phyloP scores from a whole-genome alignment of 164 flowering plant species.

The Nymphaea colorata region DNA sequence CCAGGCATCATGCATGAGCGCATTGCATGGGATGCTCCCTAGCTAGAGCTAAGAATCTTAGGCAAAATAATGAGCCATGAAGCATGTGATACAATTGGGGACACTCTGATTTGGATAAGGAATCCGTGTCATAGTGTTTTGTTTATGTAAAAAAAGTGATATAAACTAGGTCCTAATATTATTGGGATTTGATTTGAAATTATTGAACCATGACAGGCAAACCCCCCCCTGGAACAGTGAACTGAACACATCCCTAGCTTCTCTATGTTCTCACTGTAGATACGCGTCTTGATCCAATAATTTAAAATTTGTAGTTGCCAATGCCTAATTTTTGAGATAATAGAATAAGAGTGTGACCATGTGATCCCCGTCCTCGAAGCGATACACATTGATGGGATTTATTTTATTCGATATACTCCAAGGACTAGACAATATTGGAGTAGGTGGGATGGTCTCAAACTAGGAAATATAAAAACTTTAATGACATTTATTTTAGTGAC shows the following conservation, averaged over 20 bases:
- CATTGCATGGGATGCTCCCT: neutral
- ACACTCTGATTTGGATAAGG: neutral
- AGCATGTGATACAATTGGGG: neutral
- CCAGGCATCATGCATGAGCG: neutral
- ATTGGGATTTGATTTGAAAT: neutral
- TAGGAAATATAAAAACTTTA: slow-evolving; percentile 1
- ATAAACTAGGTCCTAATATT: neutral
- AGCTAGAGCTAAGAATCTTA: neutral
- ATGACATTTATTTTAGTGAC: neutral
- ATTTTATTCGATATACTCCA: neutral
- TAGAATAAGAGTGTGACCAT: slow-evolving; percentile 7
- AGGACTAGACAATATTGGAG: neutral
- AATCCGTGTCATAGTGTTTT: neutral
- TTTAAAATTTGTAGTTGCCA: slow-evolving; percentile 10
- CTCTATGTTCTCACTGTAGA: neutral
- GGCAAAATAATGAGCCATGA: neutral
- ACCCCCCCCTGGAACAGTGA: slow-evolving; percentile 1
- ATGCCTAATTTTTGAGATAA: slow-evolving; percentile 6
- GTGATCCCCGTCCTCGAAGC: slow-evolving; percentile 13
- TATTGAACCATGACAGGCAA: slow-evolving; percentile 1
- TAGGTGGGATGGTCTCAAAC: neutral
- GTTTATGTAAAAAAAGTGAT: too few relatives aligned
- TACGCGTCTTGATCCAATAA: neutral
- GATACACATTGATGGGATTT: neutral
- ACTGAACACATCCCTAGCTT: neutral